A percentile compares a stretch with the other conserved stretches of the same genome.
Conservation (phyloP, 2,329 filamentous ascomycete genomes). For the Botrytis hyacinthi region DNA sequence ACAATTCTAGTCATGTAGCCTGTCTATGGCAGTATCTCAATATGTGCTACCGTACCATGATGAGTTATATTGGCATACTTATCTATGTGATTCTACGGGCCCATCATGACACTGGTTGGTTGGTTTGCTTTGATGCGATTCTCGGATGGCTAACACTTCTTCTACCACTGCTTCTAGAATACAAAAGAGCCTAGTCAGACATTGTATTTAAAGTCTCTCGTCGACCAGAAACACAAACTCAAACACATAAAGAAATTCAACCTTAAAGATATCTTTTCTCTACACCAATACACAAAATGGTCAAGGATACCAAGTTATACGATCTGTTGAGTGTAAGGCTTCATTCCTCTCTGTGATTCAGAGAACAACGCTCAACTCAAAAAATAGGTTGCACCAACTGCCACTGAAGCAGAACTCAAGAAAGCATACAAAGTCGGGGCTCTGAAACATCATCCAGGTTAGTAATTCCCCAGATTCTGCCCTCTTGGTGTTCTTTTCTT, state of each 20-base stretch:
- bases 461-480: slow-evolving; percentile 36
- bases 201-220: not conserved
- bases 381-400: slow-evolving; percentile 69
- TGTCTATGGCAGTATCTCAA: not conserved
- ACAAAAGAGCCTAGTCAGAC: not conserved
- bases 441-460: slow-evolving; percentile 81
- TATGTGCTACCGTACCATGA: not conserved
- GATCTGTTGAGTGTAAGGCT: slow-evolving; percentile 70
- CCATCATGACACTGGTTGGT: not conserved
- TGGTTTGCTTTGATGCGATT: not conserved
- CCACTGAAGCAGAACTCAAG: slow-evolving; percentile 84
- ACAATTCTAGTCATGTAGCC: not conserved
- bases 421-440: slow-evolving; percentile 84
- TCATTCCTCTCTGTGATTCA: not conserved
- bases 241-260: not conserved
- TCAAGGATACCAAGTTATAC: slow-evolving; percentile 77
- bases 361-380: slow-evolving; percentile 33
- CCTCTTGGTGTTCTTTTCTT: not conserved
- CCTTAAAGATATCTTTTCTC: not conserved
- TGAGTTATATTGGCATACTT: not conserved
- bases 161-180: not conserved
- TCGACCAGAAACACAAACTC: not conserved
- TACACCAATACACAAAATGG: slow-evolving; percentile 54
- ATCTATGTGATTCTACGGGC: not conserved
- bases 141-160: not conserved